phyloP scores from a whole-genome alignment of 148 eudicot genomes.

The Chenopodium quinoa region DNA sequence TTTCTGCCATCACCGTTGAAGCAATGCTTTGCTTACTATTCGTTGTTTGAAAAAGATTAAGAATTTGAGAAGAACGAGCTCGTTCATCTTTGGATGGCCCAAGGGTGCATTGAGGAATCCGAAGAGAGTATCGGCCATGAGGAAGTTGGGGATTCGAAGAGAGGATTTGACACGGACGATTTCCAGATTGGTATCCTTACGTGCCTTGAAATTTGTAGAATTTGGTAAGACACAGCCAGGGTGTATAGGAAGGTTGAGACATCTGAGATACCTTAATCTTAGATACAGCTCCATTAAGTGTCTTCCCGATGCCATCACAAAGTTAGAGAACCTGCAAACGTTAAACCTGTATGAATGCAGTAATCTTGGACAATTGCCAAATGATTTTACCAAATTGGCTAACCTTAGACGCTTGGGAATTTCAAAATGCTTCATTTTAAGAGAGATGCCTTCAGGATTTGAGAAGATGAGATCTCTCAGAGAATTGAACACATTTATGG shows the following conservation, averaged over 20 bases:
- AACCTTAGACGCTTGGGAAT: conserved; percentile 13
- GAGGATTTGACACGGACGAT: too few relatives aligned
- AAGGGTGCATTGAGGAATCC: conserved; percentile 8
- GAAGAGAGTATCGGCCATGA: background rate
- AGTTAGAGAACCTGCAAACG: conserved; percentile 12
- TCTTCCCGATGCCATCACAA: conserved; percentile 11
- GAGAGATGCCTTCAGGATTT: conserved; percentile 6
- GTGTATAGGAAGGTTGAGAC: conserved; percentile 10
- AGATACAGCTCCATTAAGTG: background rate
- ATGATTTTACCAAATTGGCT: conserved; percentile 16
- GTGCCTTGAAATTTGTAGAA: background rate
- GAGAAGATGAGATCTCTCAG: conserved; percentile 1
- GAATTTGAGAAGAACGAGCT: background rate
- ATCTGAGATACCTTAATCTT: conserved; percentile 22
- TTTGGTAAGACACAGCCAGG: background rate
- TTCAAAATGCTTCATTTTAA: background rate
- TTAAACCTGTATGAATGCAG: background rate
- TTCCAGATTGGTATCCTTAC: background rate
- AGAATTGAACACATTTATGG: background rate
- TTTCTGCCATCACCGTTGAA: background rate
- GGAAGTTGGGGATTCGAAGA: background rate
- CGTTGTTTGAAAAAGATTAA: conserved; percentile 14
- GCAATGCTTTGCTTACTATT: conserved; percentile 26
- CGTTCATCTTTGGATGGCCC: conserved; percentile 26
- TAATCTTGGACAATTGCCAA: conserved; percentile 1